These are phyloP conservation scores for Achlya hypogyna DNA, from an alignment of 352 stramenopile species.

Conservation along the genomic window DNA sequence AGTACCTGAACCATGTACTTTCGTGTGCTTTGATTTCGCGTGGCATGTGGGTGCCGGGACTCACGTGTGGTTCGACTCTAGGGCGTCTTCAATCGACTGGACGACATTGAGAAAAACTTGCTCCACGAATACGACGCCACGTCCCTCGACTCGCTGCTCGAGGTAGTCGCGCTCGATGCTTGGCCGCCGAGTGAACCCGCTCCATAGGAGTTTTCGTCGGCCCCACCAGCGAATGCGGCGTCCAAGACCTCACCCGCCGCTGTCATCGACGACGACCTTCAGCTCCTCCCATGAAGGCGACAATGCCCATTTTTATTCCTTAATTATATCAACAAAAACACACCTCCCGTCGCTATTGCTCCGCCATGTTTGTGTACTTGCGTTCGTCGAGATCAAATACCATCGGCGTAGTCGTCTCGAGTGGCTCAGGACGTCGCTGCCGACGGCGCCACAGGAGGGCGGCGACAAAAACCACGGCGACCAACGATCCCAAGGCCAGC, in stretches of 20 bases:
- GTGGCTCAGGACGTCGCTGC: too few relatives aligned
- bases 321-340: constrained; percentile 2
- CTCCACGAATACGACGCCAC: constrained; percentile 80
- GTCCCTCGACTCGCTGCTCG: constrained; percentile 73
- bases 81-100: constrained; percentile 80
- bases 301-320: constrained; percentile 7
- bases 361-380: neutral
- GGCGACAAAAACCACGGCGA: neutral
- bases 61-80: constrained; percentile 26
- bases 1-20: constrained; percentile 14
- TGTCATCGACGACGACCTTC: neutral
- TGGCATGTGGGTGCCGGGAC: constrained; percentile 3
- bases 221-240: neutral
- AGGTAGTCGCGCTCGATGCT: constrained; percentile 24
- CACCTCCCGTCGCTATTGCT: neutral
- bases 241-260: neutral
- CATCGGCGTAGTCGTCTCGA: neutral
- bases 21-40: constrained; percentile 24
- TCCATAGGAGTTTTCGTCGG: neutral
- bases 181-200: neutral
- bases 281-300: neutral
- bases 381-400: neutral
- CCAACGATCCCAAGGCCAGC: neutral
- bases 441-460: neutral
- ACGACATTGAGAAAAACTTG: constrained; percentile 81